A percentile compares a stretch with the other conserved stretches of the same genome.
These are phyloP conservation scores for Neofusicoccum cordaticola DNA, from an alignment of 2,329 filamentous ascomycete species.

Conservation along the genomic window DNA sequence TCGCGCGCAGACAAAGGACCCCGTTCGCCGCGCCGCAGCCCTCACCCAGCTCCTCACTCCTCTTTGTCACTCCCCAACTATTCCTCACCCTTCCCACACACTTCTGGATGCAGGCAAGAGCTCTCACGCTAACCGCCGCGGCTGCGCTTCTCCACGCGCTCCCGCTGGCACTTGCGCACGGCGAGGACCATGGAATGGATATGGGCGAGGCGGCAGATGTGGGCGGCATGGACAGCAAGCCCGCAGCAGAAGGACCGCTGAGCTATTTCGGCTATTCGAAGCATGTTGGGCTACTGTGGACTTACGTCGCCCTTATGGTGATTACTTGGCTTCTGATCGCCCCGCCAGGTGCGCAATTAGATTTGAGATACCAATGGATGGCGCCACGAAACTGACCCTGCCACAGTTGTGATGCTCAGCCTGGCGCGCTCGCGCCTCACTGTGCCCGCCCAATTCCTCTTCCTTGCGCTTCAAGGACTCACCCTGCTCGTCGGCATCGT, in stretches of 20 bases:
- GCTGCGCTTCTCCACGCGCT: slow-evolving; percentile 35
- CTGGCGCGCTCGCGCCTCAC: slow-evolving; percentile 74
- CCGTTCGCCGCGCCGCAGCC: background rate
- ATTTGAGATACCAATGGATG: slow-evolving; percentile 16
- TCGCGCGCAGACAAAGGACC: background rate
- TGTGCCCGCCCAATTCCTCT: slow-evolving; percentile 62
- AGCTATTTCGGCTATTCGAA: slow-evolving; percentile 61
- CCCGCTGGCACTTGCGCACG: slow-evolving; percentile 42
- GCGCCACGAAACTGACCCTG: slow-evolving; percentile 25
- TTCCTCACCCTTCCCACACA: background rate
- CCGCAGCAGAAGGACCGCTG: slow-evolving; percentile 30
- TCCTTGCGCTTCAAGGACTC: slow-evolving; percentile 43
- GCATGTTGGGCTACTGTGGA: slow-evolving; percentile 58
- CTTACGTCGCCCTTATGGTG: slow-evolving; percentile 69
- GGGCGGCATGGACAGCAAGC: background rate
- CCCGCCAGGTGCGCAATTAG: slow-evolving; percentile 61
- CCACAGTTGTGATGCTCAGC: slow-evolving; percentile 77
- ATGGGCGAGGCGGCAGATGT: slow-evolving; percentile 22
- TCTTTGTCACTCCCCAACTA: background rate
- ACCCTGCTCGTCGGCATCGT: slow-evolving; percentile 39
- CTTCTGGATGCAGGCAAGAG: slow-evolving; percentile 15
- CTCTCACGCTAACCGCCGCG: slow-evolving; percentile 28
- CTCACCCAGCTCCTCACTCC: background rate
- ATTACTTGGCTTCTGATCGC: slow-evolving; percentile 70
- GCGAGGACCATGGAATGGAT: slow-evolving; percentile 32